A percentile compares a stretch with the other conserved stretches of the same genome.
Conservation (phyloP, 805 yeast species). For the Clavispora fructus region DNA sequence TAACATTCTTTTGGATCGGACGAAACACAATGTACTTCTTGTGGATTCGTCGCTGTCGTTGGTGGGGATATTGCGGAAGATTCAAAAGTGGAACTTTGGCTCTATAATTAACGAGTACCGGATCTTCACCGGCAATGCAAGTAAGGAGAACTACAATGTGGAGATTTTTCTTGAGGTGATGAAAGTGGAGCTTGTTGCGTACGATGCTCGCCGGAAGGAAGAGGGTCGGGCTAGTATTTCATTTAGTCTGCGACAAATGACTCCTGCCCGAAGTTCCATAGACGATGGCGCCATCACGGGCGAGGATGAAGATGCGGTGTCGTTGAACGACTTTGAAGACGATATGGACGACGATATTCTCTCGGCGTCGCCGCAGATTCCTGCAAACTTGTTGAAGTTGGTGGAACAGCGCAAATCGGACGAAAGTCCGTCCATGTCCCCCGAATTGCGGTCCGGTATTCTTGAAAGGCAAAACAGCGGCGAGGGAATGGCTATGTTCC, state of each 20-base stretch:
- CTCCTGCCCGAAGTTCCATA: background rate
- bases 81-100: conserved; percentile 86
- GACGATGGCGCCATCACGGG: conserved; percentile 9
- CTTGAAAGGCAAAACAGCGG: conserved; percentile 19
- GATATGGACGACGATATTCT: conserved; percentile 41
- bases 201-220: conserved; percentile 16
- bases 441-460: conserved; percentile 14
- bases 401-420: conserved; percentile 43
- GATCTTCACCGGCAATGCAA: conserved; percentile 57
- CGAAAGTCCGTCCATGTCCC: conserved; percentile 29
- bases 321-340: conserved; percentile 30
- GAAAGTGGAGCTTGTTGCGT: conserved; percentile 46
- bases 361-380: conserved; percentile 67
- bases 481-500: conserved; percentile 4
- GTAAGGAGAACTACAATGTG: conserved; percentile 68
- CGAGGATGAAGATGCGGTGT: conserved; percentile 21
- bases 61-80: conserved; percentile 72
- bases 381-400: conserved; percentile 50
- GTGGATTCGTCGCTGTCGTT: conserved; percentile 78
- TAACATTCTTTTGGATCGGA: conserved; percentile 56
- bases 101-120: conserved; percentile 83
- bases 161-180: conserved; percentile 79
- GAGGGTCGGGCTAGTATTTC: conserved; percentile 1
- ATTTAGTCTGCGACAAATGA: conserved; percentile 15
- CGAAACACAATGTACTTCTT: conserved; percentile 62